Percentiles rank a stretch among this genome's conserved stretches.
Evolutionary conservation across 1,284 basidiomycete species (phyloP).

Genomic region (Moniliophthora roreri): DNA sequence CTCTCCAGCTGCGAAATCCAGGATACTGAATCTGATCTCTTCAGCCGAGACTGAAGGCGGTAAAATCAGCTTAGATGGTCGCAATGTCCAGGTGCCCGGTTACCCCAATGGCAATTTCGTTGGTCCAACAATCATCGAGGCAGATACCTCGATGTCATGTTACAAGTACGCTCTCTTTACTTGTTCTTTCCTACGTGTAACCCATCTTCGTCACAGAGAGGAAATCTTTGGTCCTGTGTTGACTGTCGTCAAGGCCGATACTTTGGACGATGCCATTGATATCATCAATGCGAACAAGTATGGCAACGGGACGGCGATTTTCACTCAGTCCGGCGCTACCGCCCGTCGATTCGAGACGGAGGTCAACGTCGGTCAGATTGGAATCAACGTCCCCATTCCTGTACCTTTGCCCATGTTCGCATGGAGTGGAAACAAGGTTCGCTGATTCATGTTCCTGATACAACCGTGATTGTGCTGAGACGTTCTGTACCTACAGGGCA

Average conservation of each 20-base stretch:
- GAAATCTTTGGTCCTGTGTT: constrained; percentile 97
- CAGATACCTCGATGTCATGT: constrained; percentile 79
- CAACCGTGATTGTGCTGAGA: not conserved
- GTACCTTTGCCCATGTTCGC: constrained; percentile 80
- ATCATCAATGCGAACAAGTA: constrained; percentile 90
- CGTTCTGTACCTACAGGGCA: constrained; percentile 30
- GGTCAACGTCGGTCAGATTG: constrained; percentile 91
- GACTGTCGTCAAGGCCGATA: constrained; percentile 78
- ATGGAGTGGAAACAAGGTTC: constrained; percentile 88
- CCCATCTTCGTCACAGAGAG: constrained; percentile 48
- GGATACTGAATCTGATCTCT: constrained; percentile 77
- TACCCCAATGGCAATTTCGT: constrained; percentile 96
- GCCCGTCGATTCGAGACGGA: constrained; percentile 91
- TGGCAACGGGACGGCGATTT: constrained; percentile 96
- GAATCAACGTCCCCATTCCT: constrained; percentile 92
- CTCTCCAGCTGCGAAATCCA: constrained; percentile 82
- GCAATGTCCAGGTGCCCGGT: constrained; percentile 64
- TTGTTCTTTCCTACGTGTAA: not conserved
- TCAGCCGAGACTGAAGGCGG: constrained; percentile 88
- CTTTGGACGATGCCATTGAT: constrained; percentile 88
- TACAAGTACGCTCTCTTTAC: constrained; percentile 64
- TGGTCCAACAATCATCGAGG: constrained; percentile 91
- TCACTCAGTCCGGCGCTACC: constrained; percentile 95
- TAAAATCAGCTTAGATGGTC: constrained; percentile 86
- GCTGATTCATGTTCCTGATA: constrained; percentile 2